These are phyloP conservation scores for Chalciporus chontae DNA, from an alignment of 768 basidiomycete species.

Conservation along the genomic window DNA sequence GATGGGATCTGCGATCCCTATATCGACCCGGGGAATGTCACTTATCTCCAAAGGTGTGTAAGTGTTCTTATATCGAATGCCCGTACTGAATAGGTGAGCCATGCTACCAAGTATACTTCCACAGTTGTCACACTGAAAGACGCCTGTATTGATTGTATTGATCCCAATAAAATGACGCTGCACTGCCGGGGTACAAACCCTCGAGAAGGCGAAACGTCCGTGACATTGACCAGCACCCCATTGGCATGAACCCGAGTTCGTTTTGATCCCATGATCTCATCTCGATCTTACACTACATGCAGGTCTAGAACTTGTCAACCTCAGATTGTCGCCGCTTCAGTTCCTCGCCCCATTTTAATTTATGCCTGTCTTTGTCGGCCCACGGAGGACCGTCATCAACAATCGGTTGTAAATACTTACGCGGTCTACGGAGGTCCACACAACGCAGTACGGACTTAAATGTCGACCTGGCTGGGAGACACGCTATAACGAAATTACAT, in stretches of 20 bases:
- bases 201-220: slow-evolving; percentile 11
- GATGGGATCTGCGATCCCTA: too few relatives aligned
- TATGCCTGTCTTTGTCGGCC: slow-evolving; percentile 9
- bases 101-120: slow-evolving; percentile 14
- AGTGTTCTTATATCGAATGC: neutral
- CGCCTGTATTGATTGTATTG: slow-evolving; percentile 7
- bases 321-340: slow-evolving; percentile 29
- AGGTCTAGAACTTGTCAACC: slow-evolving; percentile 25
- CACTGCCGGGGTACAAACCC: slow-evolving; percentile 11
- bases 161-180: slow-evolving; percentile 20
- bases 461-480: slow-evolving; percentile 18
- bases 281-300: slow-evolving; percentile 15
- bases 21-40: too few relatives aligned
- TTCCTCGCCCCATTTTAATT: slow-evolving; percentile 24
- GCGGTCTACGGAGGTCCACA: slow-evolving; percentile 17
- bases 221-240: too few relatives aligned
- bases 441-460: slow-evolving; percentile 21
- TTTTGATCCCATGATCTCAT: slow-evolving; percentile 1
- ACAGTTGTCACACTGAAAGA: slow-evolving; percentile 10
- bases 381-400: slow-evolving; percentile 15
- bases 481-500: slow-evolving; percentile 17
- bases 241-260: slow-evolving; percentile 5
- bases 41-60: slow-evolving; percentile 70
- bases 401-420: slow-evolving; percentile 15
- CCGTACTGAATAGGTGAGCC: slow-evolving; percentile 1